Percentiles rank a stretch among this genome's conserved stretches.
These are phyloP conservation scores for Suhomyces taliae DNA, from an alignment of 1,139 yeast genomes.

Conservation along the genomic window DNA sequence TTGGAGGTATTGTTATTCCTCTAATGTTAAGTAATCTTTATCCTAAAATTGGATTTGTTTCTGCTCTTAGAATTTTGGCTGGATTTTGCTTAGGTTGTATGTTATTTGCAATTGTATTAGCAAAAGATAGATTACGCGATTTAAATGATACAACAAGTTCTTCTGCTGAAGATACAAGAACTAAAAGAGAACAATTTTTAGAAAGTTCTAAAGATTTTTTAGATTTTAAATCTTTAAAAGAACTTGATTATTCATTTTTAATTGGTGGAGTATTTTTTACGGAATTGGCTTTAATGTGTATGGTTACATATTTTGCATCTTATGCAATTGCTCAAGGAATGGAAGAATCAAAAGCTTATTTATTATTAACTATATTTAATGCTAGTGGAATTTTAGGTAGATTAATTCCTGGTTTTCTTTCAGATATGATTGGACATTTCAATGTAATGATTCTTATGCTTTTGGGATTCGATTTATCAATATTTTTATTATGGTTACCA, in stretches of 20 bases:
- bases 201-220: constrained; percentile 18
- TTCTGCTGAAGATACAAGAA: constrained; percentile 1
- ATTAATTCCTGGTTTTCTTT: constrained; percentile 37
- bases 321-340: constrained; percentile 45
- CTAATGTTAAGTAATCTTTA: constrained; percentile 34
- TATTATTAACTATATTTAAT: constrained; percentile 40
- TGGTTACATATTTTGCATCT: constrained; percentile 46
- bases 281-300: constrained; percentile 56
- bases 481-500: constrained; percentile 40
- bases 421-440: constrained; percentile 40
- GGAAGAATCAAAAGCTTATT: constrained; percentile 35
- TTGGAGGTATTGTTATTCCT: constrained; percentile 40
- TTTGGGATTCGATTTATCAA: constrained; percentile 28
- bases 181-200: constrained; percentile 3
- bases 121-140: constrained; percentile 35
- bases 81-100: constrained; percentile 33
- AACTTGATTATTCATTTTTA: constrained; percentile 28
- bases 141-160: background rate
- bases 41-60: constrained; percentile 31
- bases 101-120: constrained; percentile 29
- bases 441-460: constrained; percentile 42
- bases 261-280: constrained; percentile 42
- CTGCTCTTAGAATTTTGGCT: constrained; percentile 39
- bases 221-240: constrained; percentile 25
- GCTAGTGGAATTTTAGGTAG: constrained; percentile 43